Evolutionary conservation across 345 rosid species (phyloP).

Genomic region (Eutrema yunnanense): DNA sequence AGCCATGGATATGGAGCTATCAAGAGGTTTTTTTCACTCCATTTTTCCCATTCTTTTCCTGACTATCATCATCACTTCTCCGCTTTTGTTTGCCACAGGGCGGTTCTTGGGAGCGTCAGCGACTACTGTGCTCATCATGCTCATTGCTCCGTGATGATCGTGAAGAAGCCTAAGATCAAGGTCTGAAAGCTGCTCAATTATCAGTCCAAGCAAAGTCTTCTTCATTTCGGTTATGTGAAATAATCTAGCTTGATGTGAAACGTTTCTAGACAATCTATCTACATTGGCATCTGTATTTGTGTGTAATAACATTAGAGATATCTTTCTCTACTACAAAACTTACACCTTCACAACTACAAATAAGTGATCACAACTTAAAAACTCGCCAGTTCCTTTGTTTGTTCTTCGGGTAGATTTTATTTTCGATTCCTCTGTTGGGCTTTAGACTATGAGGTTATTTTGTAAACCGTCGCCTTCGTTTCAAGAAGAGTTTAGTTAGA

Average conservation of each 20-base stretch:
- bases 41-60: neutral
- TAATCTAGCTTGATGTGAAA: conserved; percentile 12
- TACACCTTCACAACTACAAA: too few species aligned
- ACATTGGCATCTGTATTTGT: neutral
- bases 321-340: neutral
- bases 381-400: too few species aligned
- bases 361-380: too few species aligned
- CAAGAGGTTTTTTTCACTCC: conserved; percentile 49
- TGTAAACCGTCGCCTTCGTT: too few species aligned
- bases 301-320: neutral
- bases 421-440: too few species aligned
- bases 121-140: conserved; percentile 97
- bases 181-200: neutral
- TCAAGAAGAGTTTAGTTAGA: too few species aligned
- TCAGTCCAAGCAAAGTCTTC: conserved; percentile 2
- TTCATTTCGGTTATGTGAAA: neutral
- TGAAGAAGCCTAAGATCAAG: conserved; percentile 88
- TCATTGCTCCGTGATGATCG: conserved; percentile 93
- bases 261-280: neutral
- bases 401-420: too few species aligned
- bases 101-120: conserved; percentile 90
- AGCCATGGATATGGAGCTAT: conserved; percentile 98
- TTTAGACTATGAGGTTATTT: too few species aligned
- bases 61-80: neutral
- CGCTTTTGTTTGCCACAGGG: conserved; percentile 42